Base-by-base conservation (phyloP, 164 flowering plant species). In the Dillenia suffruticosa region DNA sequence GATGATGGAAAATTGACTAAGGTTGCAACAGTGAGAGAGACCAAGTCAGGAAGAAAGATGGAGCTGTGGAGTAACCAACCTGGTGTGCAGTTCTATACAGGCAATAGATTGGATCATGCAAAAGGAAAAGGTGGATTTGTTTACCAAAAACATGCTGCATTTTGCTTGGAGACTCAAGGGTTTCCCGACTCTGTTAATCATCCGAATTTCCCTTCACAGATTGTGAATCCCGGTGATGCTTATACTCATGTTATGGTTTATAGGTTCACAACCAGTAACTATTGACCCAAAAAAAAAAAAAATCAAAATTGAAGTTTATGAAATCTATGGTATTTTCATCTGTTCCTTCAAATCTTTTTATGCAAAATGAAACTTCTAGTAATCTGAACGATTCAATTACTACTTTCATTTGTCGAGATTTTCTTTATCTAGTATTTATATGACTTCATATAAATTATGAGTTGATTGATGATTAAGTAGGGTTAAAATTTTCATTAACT, bases 171-270 rank as follows among this genome's bases (percentile, higher is more conserved):
- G 76, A 80, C 92, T 47, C 98, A 92, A 53, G 96, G 90, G 44
- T 92, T 82, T 56, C 98, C 98, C 3, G 96, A 90, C 52, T 58
- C 97, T 0, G 96, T 93, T 2, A 88, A 93, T 51, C 89, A 87
- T 46, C 92, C 92, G 2, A 77, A 85, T 45, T 90, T 93, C 68
- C 98, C 97, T 56, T 88, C 97, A 0, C 77, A 72, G 74, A 82
- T 85, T 53, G 80, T 88, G 44, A 57, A 46, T 16, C 87, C 86
- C 0, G 90, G 87, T 45, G 44, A 84, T 68, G 55, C 67, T 45
- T 90, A 88, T 51, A 61, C 62, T 54, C 93, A 92, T 65, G 5
- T 56, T 11, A 91, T 87, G 92, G 12, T 78, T 45, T 87, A 22
- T 45, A 72, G 64, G 67, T 89, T 92, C 63, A 68, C 71, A n/a